Conservation (phyloP, 345 rosid genomes). For the Brassica cretica region DNA sequence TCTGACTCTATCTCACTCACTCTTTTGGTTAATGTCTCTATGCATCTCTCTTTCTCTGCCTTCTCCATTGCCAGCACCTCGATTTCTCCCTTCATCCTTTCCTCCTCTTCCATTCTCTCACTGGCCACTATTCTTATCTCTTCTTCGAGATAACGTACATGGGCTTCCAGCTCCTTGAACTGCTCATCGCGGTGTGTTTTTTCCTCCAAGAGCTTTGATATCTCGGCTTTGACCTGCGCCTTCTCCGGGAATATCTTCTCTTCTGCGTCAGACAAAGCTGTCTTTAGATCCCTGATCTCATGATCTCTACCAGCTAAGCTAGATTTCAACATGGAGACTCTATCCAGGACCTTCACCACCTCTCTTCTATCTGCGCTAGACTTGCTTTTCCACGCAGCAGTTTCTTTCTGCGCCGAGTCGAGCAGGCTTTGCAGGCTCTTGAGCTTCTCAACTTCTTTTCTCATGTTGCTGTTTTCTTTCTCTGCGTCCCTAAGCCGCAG, state of each 20-base stretch:
- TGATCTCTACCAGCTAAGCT: constrained; percentile 75
- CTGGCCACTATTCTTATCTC: constrained; percentile 50
- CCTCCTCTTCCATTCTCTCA: constrained; percentile 52
- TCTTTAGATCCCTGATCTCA: constrained; percentile 66
- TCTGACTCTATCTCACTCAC: constrained; percentile 36
- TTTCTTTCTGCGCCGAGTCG: constrained; percentile 58
- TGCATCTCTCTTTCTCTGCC: constrained; percentile 36
- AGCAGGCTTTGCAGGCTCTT: constrained; percentile 48
- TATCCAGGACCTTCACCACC: constrained; percentile 59
- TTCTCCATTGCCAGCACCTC: constrained; percentile 49
- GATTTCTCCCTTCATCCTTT: constrained; percentile 45
- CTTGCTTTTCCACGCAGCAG: constrained; percentile 57
- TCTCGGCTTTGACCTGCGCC: constrained; percentile 66
- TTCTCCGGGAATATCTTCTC: constrained; percentile 71
- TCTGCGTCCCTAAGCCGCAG: constrained; percentile 59
- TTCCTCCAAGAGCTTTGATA: constrained; percentile 54
- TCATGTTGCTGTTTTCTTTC: constrained; percentile 53
- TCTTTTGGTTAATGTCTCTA: constrained; percentile 42
- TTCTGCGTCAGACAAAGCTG: constrained; percentile 63
- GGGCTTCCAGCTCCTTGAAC: constrained; percentile 63
- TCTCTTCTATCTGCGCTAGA: constrained; percentile 57
- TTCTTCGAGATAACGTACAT: constrained; percentile 59
- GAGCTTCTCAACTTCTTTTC: constrained; percentile 53
- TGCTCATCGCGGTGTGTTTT: constrained; percentile 46
- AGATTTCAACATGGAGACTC: constrained; percentile 50